Percentiles rank a stretch among this genome's conserved stretches.
Evolutionary conservation across 305 asterid genomes (phyloP).

Genomic region (Fraxinus latifolia): DNA sequence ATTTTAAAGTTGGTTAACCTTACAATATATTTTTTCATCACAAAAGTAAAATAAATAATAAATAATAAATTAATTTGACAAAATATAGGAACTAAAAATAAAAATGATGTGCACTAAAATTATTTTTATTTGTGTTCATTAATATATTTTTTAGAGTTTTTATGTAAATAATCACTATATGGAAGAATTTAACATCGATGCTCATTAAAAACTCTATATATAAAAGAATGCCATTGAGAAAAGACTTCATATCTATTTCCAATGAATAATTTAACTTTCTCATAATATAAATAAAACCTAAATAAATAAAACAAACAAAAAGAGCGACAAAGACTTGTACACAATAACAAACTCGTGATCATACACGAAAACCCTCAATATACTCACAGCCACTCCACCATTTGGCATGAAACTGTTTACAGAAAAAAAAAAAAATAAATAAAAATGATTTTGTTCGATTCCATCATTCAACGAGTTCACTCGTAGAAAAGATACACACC

Average conservation of each 20-base stretch:
- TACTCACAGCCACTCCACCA: neutral
- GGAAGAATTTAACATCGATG: neutral
- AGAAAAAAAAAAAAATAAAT: neutral
- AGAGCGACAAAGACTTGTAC: neutral
- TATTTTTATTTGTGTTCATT: too few relatives aligned
- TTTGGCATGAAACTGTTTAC: neutral
- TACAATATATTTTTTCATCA: too few relatives aligned
- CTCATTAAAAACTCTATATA: neutral
- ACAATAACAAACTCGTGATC: neutral
- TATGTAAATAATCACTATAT: too few relatives aligned
- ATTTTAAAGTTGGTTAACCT: too few relatives aligned
- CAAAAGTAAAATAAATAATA: too few relatives aligned
- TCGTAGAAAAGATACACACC: slow-evolving; percentile 15
- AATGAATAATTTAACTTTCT: neutral
- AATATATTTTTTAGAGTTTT: too few relatives aligned
- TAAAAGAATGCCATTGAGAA: neutral
- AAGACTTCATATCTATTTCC: neutral
- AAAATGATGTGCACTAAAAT: too few relatives aligned
- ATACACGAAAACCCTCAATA: neutral
- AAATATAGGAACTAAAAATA: too few relatives aligned
- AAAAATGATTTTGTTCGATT: neutral
- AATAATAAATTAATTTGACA: too few relatives aligned
- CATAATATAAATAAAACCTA: neutral
- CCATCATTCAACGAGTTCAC: neutral
- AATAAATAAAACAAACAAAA: neutral